Percentiles rank a stretch among this genome's conserved stretches.
Conservation (phyloP, 192 early-diverging fungal genomes). For the Geranomyces variabilis region DNA sequence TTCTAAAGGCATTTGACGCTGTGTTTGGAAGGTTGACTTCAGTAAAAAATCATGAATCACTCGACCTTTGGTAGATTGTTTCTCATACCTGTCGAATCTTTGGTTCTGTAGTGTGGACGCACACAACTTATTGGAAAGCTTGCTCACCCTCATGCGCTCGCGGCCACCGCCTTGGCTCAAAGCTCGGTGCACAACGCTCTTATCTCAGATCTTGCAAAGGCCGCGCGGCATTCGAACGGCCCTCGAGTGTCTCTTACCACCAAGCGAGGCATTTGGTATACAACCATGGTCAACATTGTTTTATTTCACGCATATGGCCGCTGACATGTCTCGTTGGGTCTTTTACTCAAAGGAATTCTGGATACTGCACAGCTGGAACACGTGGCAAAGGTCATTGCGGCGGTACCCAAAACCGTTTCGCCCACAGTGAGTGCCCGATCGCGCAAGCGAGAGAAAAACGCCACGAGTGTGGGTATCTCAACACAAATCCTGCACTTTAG, state of each 20-base stretch:
- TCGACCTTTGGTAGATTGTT: neutral
- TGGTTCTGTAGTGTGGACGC: constrained; percentile 40
- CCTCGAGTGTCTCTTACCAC: constrained; percentile 68
- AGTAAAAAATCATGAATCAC: neutral
- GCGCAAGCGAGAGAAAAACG: too few relatives aligned
- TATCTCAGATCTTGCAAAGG: constrained; percentile 69
- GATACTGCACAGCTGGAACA: constrained; percentile 60
- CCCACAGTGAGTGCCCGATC: too few relatives aligned
- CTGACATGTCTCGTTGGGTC: too few relatives aligned
- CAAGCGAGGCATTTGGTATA: constrained; percentile 43
- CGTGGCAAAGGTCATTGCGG: constrained; percentile 59
- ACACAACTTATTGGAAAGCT: constrained; percentile 63
- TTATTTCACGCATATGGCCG: too few relatives aligned
- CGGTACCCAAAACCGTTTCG: constrained; percentile 50
- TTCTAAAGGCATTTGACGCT: neutral
- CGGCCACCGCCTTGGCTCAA: constrained; percentile 66
- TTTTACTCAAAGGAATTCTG: constrained; percentile 40
- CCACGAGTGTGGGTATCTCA: too few relatives aligned
- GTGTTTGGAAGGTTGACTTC: constrained; percentile 9
- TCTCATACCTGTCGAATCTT: neutral
- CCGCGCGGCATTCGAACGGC: constrained; percentile 65
- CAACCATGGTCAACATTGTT: too few relatives aligned
- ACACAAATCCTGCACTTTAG: constrained; percentile 19
- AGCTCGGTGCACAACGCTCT: constrained; percentile 66
- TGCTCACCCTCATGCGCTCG: constrained; percentile 65